phyloP scores from a whole-genome alignment of 805 yeast genomes.

The Hanseniaspora osmophila region DNA sequence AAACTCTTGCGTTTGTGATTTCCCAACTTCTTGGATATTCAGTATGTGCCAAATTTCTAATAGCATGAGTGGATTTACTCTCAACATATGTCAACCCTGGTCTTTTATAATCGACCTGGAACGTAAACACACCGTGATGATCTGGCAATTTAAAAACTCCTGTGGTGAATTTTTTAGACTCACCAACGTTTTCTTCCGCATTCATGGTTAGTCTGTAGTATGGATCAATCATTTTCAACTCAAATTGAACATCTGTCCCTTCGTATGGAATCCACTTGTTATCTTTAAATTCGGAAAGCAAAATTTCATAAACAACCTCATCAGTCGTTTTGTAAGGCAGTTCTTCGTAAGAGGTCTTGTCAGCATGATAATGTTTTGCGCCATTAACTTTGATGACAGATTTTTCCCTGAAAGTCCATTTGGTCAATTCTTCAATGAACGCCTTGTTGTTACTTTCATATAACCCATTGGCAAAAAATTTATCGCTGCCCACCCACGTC shows the following conservation, averaged over 20 bases:
- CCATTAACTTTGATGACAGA: constrained; percentile 44
- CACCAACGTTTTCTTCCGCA: constrained; percentile 26
- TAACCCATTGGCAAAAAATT: constrained; percentile 31
- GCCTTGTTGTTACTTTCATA: constrained; percentile 20
- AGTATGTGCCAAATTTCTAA: constrained; percentile 89
- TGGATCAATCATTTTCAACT: constrained; percentile 85
- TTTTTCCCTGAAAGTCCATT: constrained; percentile 66
- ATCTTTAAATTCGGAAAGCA: constrained; percentile 31
- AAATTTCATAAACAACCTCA: constrained; percentile 39
- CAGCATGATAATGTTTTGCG: constrained; percentile 40
- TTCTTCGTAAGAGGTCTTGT: constrained; percentile 28
- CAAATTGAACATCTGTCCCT: constrained; percentile 61
- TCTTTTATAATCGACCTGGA: constrained; percentile 62
- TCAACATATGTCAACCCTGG: constrained; percentile 57
- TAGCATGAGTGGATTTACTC: constrained; percentile 58
- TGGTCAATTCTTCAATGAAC: constrained; percentile 31
- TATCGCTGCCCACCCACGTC: constrained; percentile 64
- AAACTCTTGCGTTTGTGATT: constrained; percentile 87
- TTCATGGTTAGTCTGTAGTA: constrained; percentile 67
- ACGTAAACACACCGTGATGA: constrained; percentile 93
- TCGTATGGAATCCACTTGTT: constrained; percentile 34
- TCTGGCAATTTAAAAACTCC: constrained; percentile 67
- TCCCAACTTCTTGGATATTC: constrained; percentile 90
- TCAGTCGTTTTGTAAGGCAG: constrained; percentile 63
- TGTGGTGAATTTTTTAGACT: constrained; percentile 37